Conservation (phyloP, 1,139 yeast species). For the Geotrichum europaeum region DNA sequence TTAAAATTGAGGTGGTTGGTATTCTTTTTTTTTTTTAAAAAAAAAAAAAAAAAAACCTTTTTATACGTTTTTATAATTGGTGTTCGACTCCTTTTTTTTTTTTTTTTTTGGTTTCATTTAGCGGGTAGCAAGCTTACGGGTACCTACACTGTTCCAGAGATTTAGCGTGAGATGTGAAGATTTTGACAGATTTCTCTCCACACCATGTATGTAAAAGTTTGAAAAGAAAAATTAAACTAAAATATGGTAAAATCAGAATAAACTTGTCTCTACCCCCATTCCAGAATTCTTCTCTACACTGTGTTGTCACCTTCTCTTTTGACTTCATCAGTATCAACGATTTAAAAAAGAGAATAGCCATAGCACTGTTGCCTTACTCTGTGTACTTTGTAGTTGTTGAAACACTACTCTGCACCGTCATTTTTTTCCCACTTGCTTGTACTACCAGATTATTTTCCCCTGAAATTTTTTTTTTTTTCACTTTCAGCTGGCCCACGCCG, state of each 20-base stretch:
- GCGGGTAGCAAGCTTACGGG: not conserved
- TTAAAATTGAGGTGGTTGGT: not conserved
- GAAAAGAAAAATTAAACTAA: not conserved
- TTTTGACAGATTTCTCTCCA: not conserved
- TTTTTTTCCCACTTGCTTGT: not conserved
- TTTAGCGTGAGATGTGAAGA: not conserved
- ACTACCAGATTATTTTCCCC: not conserved
- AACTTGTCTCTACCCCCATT: not conserved
- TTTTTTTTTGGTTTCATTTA: not conserved
- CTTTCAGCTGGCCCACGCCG: not conserved
- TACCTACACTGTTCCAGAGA: not conserved
- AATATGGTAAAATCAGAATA: not conserved
- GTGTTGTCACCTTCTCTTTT: not conserved
- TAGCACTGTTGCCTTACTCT: not conserved
- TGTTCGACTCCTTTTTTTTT: not conserved
- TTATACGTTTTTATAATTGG: not conserved
- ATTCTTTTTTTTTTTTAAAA: too few relatives aligned
- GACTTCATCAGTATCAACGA: not conserved
- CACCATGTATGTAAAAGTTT: not conserved
- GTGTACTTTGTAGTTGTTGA: not conserved
- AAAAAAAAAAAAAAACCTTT: not conserved
- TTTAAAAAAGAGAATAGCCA: not conserved
- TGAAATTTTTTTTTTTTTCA: not conserved
- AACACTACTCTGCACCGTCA: not conserved
- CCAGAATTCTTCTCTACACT: not conserved